These are phyloP conservation scores for Tuber indicum DNA, from an alignment of 495 filamentous ascomycete species.

Conservation along the genomic window DNA sequence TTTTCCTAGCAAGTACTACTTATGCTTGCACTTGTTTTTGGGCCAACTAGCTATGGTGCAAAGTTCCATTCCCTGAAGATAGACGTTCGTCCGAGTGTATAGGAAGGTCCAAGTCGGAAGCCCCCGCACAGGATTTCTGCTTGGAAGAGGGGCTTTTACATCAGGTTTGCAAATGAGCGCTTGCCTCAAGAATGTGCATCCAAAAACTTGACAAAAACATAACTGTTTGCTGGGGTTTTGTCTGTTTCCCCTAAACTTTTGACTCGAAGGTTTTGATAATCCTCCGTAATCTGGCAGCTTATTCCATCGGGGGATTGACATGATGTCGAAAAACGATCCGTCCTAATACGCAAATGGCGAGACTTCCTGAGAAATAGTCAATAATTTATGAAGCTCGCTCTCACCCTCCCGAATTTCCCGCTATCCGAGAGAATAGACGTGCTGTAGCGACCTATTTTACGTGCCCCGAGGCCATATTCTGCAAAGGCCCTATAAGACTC, in stretches of 20 bases:
- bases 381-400: neutral
- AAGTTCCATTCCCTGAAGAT: neutral
- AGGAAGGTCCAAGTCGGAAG: too few species aligned
- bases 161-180: neutral
- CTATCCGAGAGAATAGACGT: neutral
- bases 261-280: neutral
- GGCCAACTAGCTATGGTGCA: neutral
- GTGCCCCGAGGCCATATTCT: neutral
- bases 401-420: neutral
- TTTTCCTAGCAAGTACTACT: neutral
- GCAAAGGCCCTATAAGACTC: neutral
- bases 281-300: neutral
- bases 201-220: neutral
- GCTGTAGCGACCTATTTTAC: neutral
- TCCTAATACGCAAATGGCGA: neutral
- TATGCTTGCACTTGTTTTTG: neutral
- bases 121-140: too few species aligned
- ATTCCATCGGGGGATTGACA: neutral
- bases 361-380: neutral
- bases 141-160: neutral
- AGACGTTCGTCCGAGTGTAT: neutral
- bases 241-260: neutral
- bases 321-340: neutral
- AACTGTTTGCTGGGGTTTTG: neutral
- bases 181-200: neutral